Conservation (phyloP, 1,284 basidiomycete genomes). For the Ceratorhiza oryzae-sativae region DNA sequence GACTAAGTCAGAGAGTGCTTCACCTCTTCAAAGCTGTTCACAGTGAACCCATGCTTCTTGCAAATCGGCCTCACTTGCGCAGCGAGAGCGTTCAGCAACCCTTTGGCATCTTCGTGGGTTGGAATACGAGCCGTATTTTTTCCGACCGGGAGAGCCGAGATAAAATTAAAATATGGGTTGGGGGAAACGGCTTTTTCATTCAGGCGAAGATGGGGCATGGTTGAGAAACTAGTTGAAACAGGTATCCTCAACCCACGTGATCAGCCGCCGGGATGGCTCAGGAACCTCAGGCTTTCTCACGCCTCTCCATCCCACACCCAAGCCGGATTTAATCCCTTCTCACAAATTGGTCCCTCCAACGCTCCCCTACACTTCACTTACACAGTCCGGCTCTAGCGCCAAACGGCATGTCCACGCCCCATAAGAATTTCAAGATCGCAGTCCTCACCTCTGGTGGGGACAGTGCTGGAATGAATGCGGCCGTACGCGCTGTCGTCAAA, state of each 20-base stretch:
- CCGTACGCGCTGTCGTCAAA: conserved; percentile 89
- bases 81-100: conserved; percentile 74
- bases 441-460: conserved; percentile 97
- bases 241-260: conserved; percentile 20
- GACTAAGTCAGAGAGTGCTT: conserved; percentile 37
- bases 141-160: conserved; percentile 61
- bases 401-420: not conserved
- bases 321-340: not conserved
- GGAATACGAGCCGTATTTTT: conserved; percentile 46
- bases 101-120: conserved; percentile 56
- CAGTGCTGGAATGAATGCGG: conserved; percentile 97
- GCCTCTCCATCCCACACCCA: conserved; percentile 26
- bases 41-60: conserved; percentile 73
- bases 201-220: conserved; percentile 73
- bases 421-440: conserved; percentile 78
- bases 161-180: conserved; percentile 78
- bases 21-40: conserved; percentile 83
- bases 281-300: conserved; percentile 19
- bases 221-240: not conserved
- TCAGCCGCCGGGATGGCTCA: not conserved
- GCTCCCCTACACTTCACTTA: not conserved
- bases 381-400: not conserved
- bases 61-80: conserved; percentile 82
- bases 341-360: not conserved
- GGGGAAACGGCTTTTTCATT: conserved; percentile 75